phyloP scores from a whole-genome alignment of 2,329 filamentous ascomycete species.

The Aspergillus puulaauensis region DNA sequence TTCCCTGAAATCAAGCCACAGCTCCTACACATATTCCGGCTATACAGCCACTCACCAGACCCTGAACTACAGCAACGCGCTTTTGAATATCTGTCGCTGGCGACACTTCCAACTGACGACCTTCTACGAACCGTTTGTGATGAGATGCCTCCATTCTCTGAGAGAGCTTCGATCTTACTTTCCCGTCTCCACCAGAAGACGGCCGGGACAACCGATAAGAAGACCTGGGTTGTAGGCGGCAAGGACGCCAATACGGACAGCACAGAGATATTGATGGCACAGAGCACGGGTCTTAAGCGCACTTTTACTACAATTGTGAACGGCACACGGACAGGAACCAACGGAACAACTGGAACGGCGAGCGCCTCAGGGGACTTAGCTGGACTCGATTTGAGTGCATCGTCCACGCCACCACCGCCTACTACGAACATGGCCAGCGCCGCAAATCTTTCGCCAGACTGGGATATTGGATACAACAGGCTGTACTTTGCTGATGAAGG shows the following conservation, averaged over 20 bases:
- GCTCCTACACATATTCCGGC: slow-evolving; percentile 81
- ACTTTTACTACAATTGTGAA: slow-evolving; percentile 67
- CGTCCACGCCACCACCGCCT: slow-evolving; percentile 57
- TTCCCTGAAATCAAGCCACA: slow-evolving; percentile 99
- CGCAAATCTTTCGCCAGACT: slow-evolving; percentile 88
- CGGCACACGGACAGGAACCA: slow-evolving; percentile 34
- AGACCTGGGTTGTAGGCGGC: slow-evolving; percentile 96
- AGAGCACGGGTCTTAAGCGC: slow-evolving; percentile 79
- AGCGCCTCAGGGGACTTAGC: slow-evolving; percentile 67
- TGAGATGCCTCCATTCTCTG: slow-evolving; percentile 98
- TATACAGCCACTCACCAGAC: slow-evolving; percentile 92
- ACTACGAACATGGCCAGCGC: slow-evolving; percentile 86
- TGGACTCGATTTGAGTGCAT: slow-evolving; percentile 74
- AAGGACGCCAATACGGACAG: slow-evolving; percentile 87
- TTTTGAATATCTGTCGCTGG: slow-evolving; percentile 88
- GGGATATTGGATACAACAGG: slow-evolving; percentile 86
- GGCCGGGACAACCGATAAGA: slow-evolving; percentile 86
- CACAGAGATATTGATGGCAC: slow-evolving; percentile 75
- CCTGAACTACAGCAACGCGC: slow-evolving; percentile 94
- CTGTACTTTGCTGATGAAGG: slow-evolving; percentile 79
- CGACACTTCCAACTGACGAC: slow-evolving; percentile 83
- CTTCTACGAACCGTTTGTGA: slow-evolving; percentile 91
- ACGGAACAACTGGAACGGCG: slow-evolving; percentile 34
- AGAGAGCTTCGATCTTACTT: slow-evolving; percentile 85
- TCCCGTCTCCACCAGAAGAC: slow-evolving; percentile 94